Conservation (phyloP, 2,329 filamentous ascomycete species). For the Fusarium oligoseptatum region DNA sequence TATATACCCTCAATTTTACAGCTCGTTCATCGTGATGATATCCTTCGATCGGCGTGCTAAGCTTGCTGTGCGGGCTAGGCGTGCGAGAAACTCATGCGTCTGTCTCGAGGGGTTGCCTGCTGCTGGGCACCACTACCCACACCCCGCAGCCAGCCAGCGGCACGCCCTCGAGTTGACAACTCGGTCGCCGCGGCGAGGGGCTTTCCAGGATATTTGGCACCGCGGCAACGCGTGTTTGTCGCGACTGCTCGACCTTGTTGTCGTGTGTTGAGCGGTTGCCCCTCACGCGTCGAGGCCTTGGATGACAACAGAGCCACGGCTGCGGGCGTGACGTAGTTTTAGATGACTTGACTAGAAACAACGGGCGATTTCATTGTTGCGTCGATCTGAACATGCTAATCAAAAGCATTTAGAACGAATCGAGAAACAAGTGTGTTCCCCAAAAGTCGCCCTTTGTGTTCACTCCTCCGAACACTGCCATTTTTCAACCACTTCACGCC, state of each 20-base stretch:
- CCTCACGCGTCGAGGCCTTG: neutral
- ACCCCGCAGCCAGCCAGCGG: neutral
- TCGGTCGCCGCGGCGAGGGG: neutral
- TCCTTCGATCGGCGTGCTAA: neutral
- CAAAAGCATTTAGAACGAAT: neutral
- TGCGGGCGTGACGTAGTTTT: neutral
- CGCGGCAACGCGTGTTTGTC: neutral
- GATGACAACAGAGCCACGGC: neutral
- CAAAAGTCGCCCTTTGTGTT: neutral
- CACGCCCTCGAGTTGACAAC: neutral
- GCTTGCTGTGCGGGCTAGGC: neutral
- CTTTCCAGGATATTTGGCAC: neutral
- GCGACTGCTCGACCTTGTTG: neutral
- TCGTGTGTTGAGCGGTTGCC: neutral
- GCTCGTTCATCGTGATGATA: neutral
- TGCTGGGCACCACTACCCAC: neutral
- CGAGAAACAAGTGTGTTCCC: neutral
- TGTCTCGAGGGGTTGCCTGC: neutral
- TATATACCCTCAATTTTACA: neutral
- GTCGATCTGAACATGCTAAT: neutral
- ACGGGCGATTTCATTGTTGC: neutral
- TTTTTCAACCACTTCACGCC: neutral
- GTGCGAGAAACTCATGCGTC: neutral
- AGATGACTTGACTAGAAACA: neutral
- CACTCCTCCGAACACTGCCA: neutral